Percentiles rank a stretch among this genome's conserved stretches.
These are phyloP conservation scores for Aspergillus fructus DNA, from an alignment of 2,329 filamentous ascomycete species.

Conservation along the genomic window DNA sequence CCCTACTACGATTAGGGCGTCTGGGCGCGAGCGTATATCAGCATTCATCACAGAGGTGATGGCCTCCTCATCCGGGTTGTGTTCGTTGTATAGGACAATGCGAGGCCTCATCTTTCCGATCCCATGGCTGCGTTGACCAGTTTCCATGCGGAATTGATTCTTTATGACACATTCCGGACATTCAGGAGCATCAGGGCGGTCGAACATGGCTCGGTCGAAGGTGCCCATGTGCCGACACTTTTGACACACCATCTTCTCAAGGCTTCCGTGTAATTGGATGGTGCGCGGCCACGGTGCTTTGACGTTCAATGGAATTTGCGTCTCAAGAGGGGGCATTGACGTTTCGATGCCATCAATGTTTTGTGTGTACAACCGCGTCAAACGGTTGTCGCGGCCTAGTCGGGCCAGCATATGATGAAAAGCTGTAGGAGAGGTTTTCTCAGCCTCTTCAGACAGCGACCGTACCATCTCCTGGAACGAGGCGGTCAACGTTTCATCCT, in stretches of 20 bases:
- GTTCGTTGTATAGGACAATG: constrained; percentile 96
- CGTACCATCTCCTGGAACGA: constrained; percentile 97
- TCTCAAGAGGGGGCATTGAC: constrained; percentile 73
- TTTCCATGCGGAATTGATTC: constrained; percentile 73
- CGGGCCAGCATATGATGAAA: constrained; percentile 95
- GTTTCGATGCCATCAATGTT: constrained; percentile 97
- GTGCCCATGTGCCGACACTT: constrained; percentile 78
- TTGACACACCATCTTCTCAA: constrained; percentile 95
- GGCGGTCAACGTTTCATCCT: constrained; percentile 81
- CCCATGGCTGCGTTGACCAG: constrained; percentile 88
- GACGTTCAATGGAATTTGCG: constrained; percentile 74
- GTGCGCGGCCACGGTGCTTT: constrained; percentile 93
- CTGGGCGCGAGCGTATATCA: constrained; percentile 80
- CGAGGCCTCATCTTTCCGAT: constrained; percentile 85
- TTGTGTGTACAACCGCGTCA: constrained; percentile 90
- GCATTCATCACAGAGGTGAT: constrained; percentile 88
- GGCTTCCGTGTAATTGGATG: constrained; percentile 87
- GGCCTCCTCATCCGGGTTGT: constrained; percentile 93
- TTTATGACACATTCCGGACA: constrained; percentile 73
- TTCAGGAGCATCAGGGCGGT: constrained; percentile 77
- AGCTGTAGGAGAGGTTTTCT: constrained; percentile 73
- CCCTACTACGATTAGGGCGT: constrained; percentile 90
- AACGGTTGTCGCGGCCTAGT: constrained; percentile 78
- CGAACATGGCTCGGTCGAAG: constrained; percentile 77
- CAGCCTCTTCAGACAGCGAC: constrained; percentile 76